Percentiles rank a stretch among this genome's conserved stretches.
Evolutionary conservation across 129 eudicot genomes (phyloP).

Genomic region (Oenanthe sinensis): DNA sequence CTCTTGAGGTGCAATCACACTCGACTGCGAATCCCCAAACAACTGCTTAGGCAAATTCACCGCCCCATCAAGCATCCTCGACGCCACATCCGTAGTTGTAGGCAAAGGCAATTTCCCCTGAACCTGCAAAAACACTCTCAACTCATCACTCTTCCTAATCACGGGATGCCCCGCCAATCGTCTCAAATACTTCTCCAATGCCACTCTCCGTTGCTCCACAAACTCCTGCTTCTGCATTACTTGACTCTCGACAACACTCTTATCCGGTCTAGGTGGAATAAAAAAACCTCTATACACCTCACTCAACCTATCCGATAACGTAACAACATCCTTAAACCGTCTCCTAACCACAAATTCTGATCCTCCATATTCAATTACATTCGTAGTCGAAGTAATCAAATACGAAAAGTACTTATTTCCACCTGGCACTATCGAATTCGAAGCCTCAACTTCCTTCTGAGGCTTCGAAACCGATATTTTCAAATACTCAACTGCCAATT

Average conservation of each 20-base stretch:
- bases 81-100: constrained; percentile 52
- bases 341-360: constrained; percentile 57
- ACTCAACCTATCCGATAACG: constrained; percentile 62
- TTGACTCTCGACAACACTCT: constrained; percentile 88
- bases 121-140: constrained; percentile 81
- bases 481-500: constrained; percentile 32
- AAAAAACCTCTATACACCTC: constrained; percentile 75
- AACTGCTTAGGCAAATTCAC: constrained; percentile 67
- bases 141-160: constrained; percentile 70
- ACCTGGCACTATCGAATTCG: constrained; percentile 70
- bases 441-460: constrained; percentile 57
- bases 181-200: constrained; percentile 77
- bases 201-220: constrained; percentile 74
- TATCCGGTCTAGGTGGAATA: constrained; percentile 87
- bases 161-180: constrained; percentile 62
- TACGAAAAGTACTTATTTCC: constrained; percentile 58
- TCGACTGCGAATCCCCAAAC: constrained; percentile 47
- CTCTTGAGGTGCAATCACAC: constrained; percentile 52
- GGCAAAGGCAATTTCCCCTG: constrained; percentile 72
- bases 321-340: constrained; percentile 75
- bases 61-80: constrained; percentile 85
- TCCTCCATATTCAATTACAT: constrained; percentile 53
- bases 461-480: constrained; percentile 56
- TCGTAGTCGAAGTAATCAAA: constrained; percentile 56
- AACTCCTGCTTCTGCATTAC: constrained; percentile 96